Base-by-base conservation (phyloP, 169 alveolate genomes). In the Babesia bigemina region DNA sequence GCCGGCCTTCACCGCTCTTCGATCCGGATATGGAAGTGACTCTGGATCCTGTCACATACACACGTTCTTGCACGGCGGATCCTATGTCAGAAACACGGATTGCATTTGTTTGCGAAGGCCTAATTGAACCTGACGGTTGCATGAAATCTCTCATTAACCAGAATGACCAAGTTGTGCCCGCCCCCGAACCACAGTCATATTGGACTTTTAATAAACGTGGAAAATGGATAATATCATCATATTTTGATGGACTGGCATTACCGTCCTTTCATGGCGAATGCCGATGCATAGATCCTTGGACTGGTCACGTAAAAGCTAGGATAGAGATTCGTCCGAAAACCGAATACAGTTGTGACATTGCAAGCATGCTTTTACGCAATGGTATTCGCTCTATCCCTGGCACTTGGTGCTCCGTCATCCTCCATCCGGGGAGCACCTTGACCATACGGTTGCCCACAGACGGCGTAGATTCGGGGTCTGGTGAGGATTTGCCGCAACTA, bases 31-130 rank as follows among this genome's bases (percentile, higher is more conserved):
- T 3, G 0, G 39, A 26, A 7, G 74, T 65, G 2, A 17, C 33
- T 0, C 9, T 61, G 42, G 70, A 61, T 36, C 49, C 74, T 17
- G 19, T 24, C 8, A 65, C 74, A 0, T 61, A 61, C 4, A 44
- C 21, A 12, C 59, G 74, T 22, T 65, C 74, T 0, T 65, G 74
- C 36, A 36, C n/a, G n/a, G 74, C 45, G 13, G 74, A 65, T 49
- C 19, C 62, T 8, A 65, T 44, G 61, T 47, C 42, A 19, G 3
- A 10, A 2, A 1, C 28, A 11, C 63, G 45, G 2, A 50, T 65
- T 13, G 60, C 61, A 0, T 65, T 65, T 60, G 26, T 49, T 16
- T 65, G 74, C 28, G 74, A 65, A 2, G 74, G 74, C 10, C 3
- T 2, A 9, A 8, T 65, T 16, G 60, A 65, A 21, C 74, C 60